Base-by-base conservation (phyloP, 2,329 filamentous ascomycete species). In the Trichoderma afroharzianum region DNA sequence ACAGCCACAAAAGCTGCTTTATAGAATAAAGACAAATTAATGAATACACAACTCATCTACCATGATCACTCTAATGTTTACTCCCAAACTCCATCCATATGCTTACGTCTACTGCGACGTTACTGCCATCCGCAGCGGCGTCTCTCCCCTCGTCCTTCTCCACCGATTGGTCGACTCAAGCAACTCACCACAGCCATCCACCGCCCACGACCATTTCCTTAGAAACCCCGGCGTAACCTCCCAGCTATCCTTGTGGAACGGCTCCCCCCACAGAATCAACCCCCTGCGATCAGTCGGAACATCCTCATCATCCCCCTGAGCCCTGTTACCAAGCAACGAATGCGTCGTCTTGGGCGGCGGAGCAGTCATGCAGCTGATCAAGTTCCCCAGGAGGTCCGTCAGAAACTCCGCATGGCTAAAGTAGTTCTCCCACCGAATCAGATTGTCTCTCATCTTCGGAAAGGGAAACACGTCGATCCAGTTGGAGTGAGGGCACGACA, bases 401-500 rank as follows among this genome's bases (percentile, higher is more conserved):
- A 72, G 64, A 26, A 76, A 72, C 6, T 73, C 82, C 71, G 81
- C 80, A 70, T 83, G 81, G 74, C 83, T 80, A 69, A 82, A 84
- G 26, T 75, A 78, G 64, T 78, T 78, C 18, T 76, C 72, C 43
- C 77, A 78, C 6, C 55, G 78, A 73, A 85, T 84, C 64, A 84
- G 74, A 71, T 77, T 76, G 75, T 85, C 83, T 53, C 83, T 77
- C 74, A 73, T 77, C 67, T 75, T 75, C n/a, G 83, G 80, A 71
- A 71, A 78, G 2, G 83, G 82, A 57, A 83, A 78, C 28, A 82
- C 24, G 75, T 85, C 82, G 72, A 85, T 81, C 83, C 83, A 85
- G 72, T 79, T 77, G 39, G 74, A 76, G 72, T 85, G 83, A 30
- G 76, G 77, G 14, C 80, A 75, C 15, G 76, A 81, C 66, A 79